These are phyloP conservation scores for Leccinum truebloodii DNA, from an alignment of 768 basidiomycete species.

Conservation along the genomic window DNA sequence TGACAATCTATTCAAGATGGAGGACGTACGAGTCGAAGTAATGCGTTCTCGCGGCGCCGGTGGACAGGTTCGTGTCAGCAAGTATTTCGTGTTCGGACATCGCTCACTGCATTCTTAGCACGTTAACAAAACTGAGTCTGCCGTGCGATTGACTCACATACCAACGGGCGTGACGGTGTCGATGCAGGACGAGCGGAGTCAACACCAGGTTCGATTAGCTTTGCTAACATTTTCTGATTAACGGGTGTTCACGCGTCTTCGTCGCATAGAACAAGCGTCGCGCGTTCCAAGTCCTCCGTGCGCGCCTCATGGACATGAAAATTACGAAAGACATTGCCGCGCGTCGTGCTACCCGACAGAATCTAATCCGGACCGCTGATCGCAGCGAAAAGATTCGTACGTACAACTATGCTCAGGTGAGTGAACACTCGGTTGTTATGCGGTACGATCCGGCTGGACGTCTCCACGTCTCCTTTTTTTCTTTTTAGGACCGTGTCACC, in stretches of 20 bases:
- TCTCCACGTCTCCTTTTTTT: background rate
- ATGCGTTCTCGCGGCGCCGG: constrained; percentile 98
- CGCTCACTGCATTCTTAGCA: constrained; percentile 52
- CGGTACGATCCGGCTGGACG: background rate
- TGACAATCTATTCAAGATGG: constrained; percentile 76
- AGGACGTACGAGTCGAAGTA: constrained; percentile 88
- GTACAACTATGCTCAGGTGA: constrained; percentile 88
- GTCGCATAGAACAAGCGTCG: constrained; percentile 77
- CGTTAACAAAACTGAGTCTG: constrained; percentile 98
- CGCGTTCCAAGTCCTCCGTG: constrained; percentile 87
- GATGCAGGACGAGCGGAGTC: constrained; percentile 97
- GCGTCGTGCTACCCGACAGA: constrained; percentile 66
- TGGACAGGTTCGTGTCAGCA: constrained; percentile 66
- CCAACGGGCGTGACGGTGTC: constrained; percentile 94
- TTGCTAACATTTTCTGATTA: background rate
- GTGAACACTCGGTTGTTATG: background rate
- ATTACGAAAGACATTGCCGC: constrained; percentile 68
- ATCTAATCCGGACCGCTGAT: constrained; percentile 79
- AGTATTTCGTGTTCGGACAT: background rate
- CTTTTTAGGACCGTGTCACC: constrained; percentile 78
- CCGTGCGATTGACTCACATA: constrained; percentile 89
- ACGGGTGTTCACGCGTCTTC: background rate
- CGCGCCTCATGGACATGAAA: constrained; percentile 82
- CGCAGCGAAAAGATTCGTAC: constrained; percentile 95
- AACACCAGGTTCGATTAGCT: constrained; percentile 69